These are phyloP conservation scores for Oryza punctata DNA, from an alignment of 176 grass and related monocot genomes.

Conservation along the genomic window DNA sequence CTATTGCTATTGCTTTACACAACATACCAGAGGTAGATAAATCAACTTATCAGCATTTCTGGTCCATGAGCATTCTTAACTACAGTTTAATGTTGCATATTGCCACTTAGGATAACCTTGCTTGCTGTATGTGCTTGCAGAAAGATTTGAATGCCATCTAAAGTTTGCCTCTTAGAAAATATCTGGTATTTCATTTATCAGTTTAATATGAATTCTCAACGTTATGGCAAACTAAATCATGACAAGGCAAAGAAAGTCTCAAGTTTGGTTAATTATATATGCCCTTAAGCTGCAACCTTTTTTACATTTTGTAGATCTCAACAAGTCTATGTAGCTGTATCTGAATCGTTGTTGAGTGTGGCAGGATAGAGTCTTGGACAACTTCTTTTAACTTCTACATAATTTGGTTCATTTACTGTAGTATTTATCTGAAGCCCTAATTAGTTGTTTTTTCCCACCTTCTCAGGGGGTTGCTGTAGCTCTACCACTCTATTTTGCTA, in stretches of 20 bases:
- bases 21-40: slow-evolving; percentile 94
- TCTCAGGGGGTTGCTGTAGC: slow-evolving; percentile 96
- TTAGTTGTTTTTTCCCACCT: slow-evolving; percentile 11
- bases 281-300: not conserved
- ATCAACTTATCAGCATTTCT: slow-evolving; percentile 1
- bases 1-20: slow-evolving; percentile 93
- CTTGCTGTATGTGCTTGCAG: not conserved
- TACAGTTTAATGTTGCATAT: slow-evolving; percentile 12
- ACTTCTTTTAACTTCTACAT: not conserved
- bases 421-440: slow-evolving; percentile 21
- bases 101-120: not conserved
- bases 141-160: slow-evolving; percentile 11
- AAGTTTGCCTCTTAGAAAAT: not conserved
- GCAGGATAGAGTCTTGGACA: not conserved
- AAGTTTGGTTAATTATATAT: slow-evolving; percentile 4
- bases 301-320: slow-evolving; percentile 13
- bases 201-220: slow-evolving; percentile 6
- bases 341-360: slow-evolving; percentile 6
- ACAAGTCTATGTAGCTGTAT: not conserved
- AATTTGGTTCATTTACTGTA: not conserved
- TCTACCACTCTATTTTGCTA: slow-evolving; percentile 97
- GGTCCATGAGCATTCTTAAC: not conserved
- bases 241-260: not conserved
- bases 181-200: not conserved
- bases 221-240: slow-evolving; percentile 9